phyloP scores from a whole-genome alignment of 768 basidiomycete genomes.

The Termitomyces sp. region DNA sequence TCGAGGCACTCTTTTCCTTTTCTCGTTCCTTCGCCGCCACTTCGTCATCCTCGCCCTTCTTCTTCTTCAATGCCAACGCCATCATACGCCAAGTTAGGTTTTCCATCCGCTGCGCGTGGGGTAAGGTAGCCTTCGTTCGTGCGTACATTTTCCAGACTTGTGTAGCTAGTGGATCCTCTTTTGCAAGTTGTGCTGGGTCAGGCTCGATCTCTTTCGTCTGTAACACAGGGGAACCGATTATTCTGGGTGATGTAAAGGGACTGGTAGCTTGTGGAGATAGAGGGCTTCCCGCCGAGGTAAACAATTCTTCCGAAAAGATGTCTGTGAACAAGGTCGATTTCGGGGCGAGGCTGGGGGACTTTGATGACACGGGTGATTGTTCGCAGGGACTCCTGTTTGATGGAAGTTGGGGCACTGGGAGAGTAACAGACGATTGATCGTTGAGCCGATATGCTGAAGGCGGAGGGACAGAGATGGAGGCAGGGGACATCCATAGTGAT shows the following conservation, averaged over 20 bases:
- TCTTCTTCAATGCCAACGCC: slow-evolving; percentile 90
- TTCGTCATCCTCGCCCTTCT: slow-evolving; percentile 68
- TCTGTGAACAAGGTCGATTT: slow-evolving; percentile 66
- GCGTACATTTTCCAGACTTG: slow-evolving; percentile 98
- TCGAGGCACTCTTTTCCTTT: slow-evolving; percentile 15
- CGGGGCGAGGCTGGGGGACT: slow-evolving; percentile 46
- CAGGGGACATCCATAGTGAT: slow-evolving; percentile 83
- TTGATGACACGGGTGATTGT: slow-evolving; percentile 34
- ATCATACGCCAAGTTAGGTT: slow-evolving; percentile 99
- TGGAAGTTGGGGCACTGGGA: slow-evolving; percentile 26
- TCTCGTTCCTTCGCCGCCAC: slow-evolving; percentile 14
- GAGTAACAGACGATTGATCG: slow-evolving; percentile 31
- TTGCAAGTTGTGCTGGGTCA: slow-evolving; percentile 66
- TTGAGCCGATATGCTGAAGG: slow-evolving; percentile 37
- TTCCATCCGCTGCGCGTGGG: slow-evolving; percentile 95
- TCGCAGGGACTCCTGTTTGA: slow-evolving; percentile 32
- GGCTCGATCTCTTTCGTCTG: slow-evolving; percentile 37
- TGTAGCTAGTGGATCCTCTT: slow-evolving; percentile 87
- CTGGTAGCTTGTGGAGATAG: slow-evolving; percentile 42
- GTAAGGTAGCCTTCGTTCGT: slow-evolving; percentile 81
- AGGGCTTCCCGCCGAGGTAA: slow-evolving; percentile 33
- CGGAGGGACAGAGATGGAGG: slow-evolving; percentile 44
- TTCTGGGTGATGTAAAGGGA: slow-evolving; percentile 60
- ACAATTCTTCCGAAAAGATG: slow-evolving; percentile 69
- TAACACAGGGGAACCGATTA: slow-evolving; percentile 69